Base-by-base conservation (phyloP, 371 early-diverging fungal genomes). In the Mortierella polycephala region DNA sequence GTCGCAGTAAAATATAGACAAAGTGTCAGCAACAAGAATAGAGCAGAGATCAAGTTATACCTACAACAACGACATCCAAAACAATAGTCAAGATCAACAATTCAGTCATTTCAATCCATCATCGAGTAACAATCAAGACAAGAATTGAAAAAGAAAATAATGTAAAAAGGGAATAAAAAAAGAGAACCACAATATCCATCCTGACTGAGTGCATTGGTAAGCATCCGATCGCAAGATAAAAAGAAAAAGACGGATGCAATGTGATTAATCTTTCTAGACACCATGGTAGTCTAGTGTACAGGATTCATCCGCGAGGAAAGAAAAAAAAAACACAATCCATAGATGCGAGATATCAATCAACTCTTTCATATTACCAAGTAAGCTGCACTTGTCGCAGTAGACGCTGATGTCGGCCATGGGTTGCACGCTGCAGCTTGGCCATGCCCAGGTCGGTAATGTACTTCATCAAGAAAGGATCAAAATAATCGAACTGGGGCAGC, bases 321-420 rank as follows among this genome's bases (percentile, higher is more conserved):
- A 30, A 30, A 30, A 30, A 30, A 30, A 30, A 30, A 30, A 30
- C 30, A 30, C 4, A 30, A 30, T 30, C 4, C 30, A 30, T 30
- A 30, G 30, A 30, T 30, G 30, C 30, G 30, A 30, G 4, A 30
- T 30, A 30, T 30, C 30, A 30, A 30, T 30, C 30, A 30, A 4
- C 30, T 30, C 30, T 4, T 30, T 30, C 30, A 30, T 30, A 60
- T 45, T 75, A 75, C 75, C 75, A 62, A 10, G 69, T 61, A 13
- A 75, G 70, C 47, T 69, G 75, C 16, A 75, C 69, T 40, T 75
- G 75, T 5, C 66, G 61, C 13, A 69, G 52, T 30, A 75, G 50
- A 1, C 59, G 62, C 4, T 75, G 65, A 16, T 69, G 61, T 8
- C 75, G 62, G 7, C 75, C 75, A 0, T 65, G 57, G 3, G 75